Base-by-base conservation (phyloP, 73 alveolate species). In the Paramecium octaurelia region DNA sequence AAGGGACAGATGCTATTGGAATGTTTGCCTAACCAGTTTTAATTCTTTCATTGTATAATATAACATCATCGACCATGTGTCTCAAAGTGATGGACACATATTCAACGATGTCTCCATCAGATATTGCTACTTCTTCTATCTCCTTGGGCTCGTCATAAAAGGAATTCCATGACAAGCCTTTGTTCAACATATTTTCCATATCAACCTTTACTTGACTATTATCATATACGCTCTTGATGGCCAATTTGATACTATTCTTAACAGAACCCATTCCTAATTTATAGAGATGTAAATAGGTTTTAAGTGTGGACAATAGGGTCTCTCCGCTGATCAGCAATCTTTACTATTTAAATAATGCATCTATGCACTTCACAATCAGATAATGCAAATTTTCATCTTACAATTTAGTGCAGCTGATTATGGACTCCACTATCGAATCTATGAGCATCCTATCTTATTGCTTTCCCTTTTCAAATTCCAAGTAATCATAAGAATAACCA, bases 361-460 rank as follows among this genome's bases (percentile, higher is more conserved):
- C 60, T 12, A 75, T 21, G 46, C 88, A 75, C 10, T 42, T 75
- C 7, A 38, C 58, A 38, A 75, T 75, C 9, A 75, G 7, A 38
- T 42, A 38, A 70, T 96, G 93, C 40, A 96, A 97, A 21, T 85
- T 58, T 38, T 95, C 95, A 60, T 96, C 99, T 36, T 96, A 73
- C 68, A 95, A 96, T 35, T 92, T 68, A 0, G 93, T 96, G 43
- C 98, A 95, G 27, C 68, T 20, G 73, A 97, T 93, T 16, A 96
- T 93, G n/a, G 95, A 70, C 40, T 95, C 98, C 12, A 95, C 95
- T 8, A 96, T 95, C 7, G 97, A 95, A 75, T 96, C 99, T 12
- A 96, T 94, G 91, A 95, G 77, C 92, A 64, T 92, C 57, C 96
- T 36, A 24, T 91, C 77, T 34, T 38, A 10, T 34, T 86, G 4